Evolutionary conservation across 768 basidiomycete genomes (phyloP), one percentile per base, ranked within the genome.

Genomic region (Antrodiella citrinella): DNA sequence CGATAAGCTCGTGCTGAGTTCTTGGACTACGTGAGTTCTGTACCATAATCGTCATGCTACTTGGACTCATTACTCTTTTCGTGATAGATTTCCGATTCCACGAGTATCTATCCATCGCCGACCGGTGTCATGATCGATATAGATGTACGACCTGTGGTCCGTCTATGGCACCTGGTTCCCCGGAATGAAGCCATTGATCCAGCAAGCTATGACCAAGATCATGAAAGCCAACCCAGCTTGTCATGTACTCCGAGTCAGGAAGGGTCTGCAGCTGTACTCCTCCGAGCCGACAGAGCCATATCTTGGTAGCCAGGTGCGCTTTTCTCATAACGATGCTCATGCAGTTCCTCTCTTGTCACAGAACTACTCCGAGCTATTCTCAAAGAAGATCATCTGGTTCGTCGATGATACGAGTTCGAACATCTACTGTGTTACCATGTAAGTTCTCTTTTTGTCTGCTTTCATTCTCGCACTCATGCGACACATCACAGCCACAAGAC

Each of bases 91-190:
- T 92, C 90, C 5, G 94, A 96, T 66, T 92, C 90, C 2, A 96
- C 95, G 90, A 94, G 93, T 63, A 97, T 99, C 61, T 99, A 99
- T 67, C 96, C 96, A 3, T 97, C 95, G 26, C 96, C 96, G 3
- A 97, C 95, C 44, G 96, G 96, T 73, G 85, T 97, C 51, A 91
- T 99, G 82, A 94, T 99, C 59, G 94, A 92, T 66, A 91, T 99
- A 86, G 96, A 98, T 96, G 0, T 98, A 98, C 71, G 98, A 98
- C 68, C 62, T 99, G 52, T 96, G 96, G 90, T 95, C 95, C 24
- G 95, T 91, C 1, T 99, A 95, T 59, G 96, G 96, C 54, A 95
- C 95, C 65, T 98, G 91, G 91, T 96, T 97, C 86, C 96, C 96
- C 12, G 95, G 96, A 42, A 81, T 97, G 78, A 98, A 98, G 69